A percentile compares a stretch with the other conserved stretches of the same genome.
phyloP scores from a whole-genome alignment of 768 basidiomycete genomes.

The Tulasnella calospora region DNA sequence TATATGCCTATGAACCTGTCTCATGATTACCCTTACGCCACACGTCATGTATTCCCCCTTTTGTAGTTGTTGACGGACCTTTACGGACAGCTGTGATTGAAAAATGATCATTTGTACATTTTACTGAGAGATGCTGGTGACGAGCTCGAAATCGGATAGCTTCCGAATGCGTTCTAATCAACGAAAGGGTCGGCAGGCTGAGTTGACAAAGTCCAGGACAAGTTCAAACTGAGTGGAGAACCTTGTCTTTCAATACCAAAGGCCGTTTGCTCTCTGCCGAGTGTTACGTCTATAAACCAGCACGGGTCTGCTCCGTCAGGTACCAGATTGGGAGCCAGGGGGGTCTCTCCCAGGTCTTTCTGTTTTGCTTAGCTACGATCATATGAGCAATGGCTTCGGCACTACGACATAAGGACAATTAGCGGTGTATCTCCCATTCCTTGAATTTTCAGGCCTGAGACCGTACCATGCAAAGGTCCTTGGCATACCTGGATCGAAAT shows the following conservation, averaged over 20 bases:
- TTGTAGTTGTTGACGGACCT: not conserved
- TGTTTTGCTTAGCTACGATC: slow-evolving; percentile 48
- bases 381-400: slow-evolving; percentile 60
- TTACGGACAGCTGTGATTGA: not conserved
- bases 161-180: not conserved
- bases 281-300: not conserved
- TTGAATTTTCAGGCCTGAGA: slow-evolving; percentile 9
- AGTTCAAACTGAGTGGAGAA: not conserved
- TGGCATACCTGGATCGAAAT: slow-evolving; percentile 43
- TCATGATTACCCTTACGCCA: not conserved
- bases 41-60: not conserved
- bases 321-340: slow-evolving; percentile 53
- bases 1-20: not conserved
- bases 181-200: no score
- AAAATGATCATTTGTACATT: not conserved
- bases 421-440: not conserved
- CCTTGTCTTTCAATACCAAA: not conserved
- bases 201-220: not conserved
- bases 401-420: slow-evolving; percentile 37
- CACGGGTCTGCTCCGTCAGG: not conserved
- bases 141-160: not conserved
- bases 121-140: not conserved
- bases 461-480: slow-evolving; percentile 64
- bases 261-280: not conserved
- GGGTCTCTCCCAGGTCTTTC: slow-evolving; percentile 48